Evolutionary conservation across 208 protist genomes (phyloP).

Genomic region (Angomonas deanei): DNA sequence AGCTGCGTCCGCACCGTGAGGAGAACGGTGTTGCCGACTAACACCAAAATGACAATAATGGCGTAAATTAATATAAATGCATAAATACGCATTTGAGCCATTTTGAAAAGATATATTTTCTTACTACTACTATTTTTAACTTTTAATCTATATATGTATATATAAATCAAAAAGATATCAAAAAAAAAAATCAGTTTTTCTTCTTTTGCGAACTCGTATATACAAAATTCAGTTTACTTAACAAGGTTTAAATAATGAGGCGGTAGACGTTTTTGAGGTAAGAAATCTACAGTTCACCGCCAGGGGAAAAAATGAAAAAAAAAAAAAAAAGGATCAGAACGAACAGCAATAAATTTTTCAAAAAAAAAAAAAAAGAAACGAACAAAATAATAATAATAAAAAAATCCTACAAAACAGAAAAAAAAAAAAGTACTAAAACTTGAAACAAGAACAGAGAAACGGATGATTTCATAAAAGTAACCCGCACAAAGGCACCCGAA

Average conservation of each 20-base stretch:
- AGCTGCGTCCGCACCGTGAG: not conserved
- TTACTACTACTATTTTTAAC: not conserved
- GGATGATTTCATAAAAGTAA: too few species aligned
- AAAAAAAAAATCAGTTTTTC: constrained; percentile 11
- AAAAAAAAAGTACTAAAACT: constrained; percentile 5
- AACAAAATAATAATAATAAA: constrained; percentile 5
- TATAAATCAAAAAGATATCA: not conserved
- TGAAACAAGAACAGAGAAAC: not conserved
- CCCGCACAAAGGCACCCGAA: too few species aligned
- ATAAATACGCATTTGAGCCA: not conserved
- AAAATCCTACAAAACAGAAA: not conserved
- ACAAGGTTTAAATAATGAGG: too few species aligned
- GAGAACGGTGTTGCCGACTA: not conserved
- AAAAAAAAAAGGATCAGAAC: not conserved
- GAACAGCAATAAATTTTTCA: too few species aligned
- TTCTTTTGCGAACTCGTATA: too few species aligned
- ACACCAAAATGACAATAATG: not conserved
- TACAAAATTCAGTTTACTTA: too few species aligned
- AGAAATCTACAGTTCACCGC: not conserved
- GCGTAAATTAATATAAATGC: not conserved
- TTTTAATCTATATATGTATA: not conserved
- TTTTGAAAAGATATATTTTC: too few species aligned
- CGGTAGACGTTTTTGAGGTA: too few species aligned
- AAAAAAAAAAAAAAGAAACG: not conserved
- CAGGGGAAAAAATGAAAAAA: not conserved